phyloP scores from a whole-genome alignment of 371 early-diverging fungal species.

The Parasitella parasitica region DNA sequence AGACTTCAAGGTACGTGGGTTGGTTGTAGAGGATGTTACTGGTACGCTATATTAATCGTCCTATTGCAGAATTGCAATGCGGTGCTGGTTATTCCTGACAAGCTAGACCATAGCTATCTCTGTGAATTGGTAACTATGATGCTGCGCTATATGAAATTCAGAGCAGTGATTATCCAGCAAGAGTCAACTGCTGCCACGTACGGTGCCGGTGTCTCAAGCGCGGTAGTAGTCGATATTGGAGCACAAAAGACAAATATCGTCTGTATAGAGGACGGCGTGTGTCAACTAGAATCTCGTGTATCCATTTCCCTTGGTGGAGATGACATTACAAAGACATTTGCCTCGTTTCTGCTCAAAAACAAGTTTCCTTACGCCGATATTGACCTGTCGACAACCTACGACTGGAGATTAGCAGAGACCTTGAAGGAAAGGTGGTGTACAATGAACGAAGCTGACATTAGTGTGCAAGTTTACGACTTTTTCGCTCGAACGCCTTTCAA shows the following conservation, averaged over 20 bases:
- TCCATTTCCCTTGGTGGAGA: constrained; percentile 74
- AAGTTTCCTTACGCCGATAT: constrained; percentile 77
- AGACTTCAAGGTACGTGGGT: constrained; percentile 52
- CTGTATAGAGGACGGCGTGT: constrained; percentile 87
- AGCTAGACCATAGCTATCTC: constrained; percentile 65
- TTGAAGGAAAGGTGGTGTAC: constrained; percentile 83
- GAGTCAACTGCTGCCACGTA: constrained; percentile 83
- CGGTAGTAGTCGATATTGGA: constrained; percentile 90
- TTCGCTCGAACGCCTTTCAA: constrained; percentile 74
- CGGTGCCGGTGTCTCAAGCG: constrained; percentile 86
- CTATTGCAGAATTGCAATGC: constrained; percentile 58
- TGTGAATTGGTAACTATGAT: constrained; percentile 66
- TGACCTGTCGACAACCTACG: constrained; percentile 59
- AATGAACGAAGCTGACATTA: constrained; percentile 80
- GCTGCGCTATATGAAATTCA: constrained; percentile 75
- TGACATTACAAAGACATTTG: constrained; percentile 78
- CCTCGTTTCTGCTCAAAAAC: constrained; percentile 61
- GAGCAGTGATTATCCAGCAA: constrained; percentile 72
- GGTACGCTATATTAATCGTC: neutral
- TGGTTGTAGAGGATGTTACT: neutral
- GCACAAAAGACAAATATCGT: constrained; percentile 83
- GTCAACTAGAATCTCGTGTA: constrained; percentile 63
- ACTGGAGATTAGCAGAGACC: constrained; percentile 71
- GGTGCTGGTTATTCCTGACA: constrained; percentile 79
- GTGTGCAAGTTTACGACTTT: constrained; percentile 78